Evolutionary conservation across 257 asterid species (phyloP).

Genomic region (Nicotiana noctiflora): DNA sequence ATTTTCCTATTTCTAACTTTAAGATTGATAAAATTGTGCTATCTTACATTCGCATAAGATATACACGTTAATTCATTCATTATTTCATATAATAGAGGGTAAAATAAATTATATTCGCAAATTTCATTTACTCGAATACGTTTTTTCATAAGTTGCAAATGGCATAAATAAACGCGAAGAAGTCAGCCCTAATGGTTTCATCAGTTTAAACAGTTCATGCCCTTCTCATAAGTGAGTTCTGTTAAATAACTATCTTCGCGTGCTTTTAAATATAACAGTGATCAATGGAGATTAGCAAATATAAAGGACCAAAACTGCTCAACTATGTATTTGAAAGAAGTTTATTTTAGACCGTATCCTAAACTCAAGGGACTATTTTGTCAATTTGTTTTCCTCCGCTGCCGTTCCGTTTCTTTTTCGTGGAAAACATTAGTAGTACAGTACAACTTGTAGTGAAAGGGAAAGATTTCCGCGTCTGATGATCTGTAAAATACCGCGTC

Average conservation of each 20-base stretch:
- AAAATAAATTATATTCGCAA: not conserved
- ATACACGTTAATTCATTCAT: not conserved
- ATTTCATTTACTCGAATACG: not conserved
- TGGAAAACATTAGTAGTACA: not conserved
- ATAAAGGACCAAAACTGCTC: not conserved
- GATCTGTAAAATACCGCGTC: conserved; percentile 1
- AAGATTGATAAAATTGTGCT: not conserved
- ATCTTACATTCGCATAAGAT: not conserved
- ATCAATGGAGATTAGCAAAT: not conserved
- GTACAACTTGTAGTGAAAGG: not conserved
- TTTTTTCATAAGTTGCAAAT: not conserved
- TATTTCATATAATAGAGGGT: not conserved
- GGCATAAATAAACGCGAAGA: not conserved
- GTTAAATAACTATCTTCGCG: no score
- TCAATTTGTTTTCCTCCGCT: not conserved
- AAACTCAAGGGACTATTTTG: not conserved
- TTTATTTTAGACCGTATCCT: not conserved
- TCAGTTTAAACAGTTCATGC: not conserved
- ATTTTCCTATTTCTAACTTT: not conserved
- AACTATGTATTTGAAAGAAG: not conserved
- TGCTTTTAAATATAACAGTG: not conserved
- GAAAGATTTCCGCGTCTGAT: not conserved
- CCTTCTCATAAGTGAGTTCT: not conserved
- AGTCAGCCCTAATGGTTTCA: not conserved
- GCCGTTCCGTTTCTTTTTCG: not conserved